These are phyloP conservation scores for Wickerhamiella allomyrinae DNA, from an alignment of 805 yeast genomes.

Conservation along the genomic window DNA sequence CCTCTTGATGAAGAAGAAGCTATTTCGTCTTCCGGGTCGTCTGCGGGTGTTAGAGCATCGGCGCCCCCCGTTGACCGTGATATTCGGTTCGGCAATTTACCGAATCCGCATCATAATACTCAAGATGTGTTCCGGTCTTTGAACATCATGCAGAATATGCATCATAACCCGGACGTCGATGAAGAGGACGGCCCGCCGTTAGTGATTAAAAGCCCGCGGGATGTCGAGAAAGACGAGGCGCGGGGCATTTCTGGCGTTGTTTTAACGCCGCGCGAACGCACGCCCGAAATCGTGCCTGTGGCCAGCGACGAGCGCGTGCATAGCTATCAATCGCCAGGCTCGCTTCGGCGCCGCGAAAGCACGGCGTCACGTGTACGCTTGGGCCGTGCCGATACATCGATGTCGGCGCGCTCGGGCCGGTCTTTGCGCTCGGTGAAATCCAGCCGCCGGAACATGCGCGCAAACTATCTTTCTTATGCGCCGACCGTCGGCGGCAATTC, in stretches of 20 bases:
- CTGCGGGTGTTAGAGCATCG: background rate
- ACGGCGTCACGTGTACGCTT: background rate
- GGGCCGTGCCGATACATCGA: background rate
- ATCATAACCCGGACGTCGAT: conserved; percentile 17
- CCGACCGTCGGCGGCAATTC: conserved; percentile 93
- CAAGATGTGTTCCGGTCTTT: conserved; percentile 75
- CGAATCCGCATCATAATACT: conserved; percentile 44
- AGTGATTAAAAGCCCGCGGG: conserved; percentile 65
- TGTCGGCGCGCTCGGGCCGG: background rate
- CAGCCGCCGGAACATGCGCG: conserved; percentile 18
- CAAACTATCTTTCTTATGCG: conserved; percentile 64
- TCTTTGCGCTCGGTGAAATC: background rate
- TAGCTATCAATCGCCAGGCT: background rate
- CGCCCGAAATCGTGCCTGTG: background rate
- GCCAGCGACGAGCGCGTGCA: background rate
- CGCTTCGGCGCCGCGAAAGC: background rate
- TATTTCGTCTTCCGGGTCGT: background rate
- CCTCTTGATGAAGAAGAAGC: background rate
- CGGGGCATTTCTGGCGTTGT: conserved; percentile 12
- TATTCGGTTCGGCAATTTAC: conserved; percentile 46
- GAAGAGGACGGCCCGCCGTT: conserved; percentile 64
- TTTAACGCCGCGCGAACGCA: background rate
- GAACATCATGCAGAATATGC: conserved; percentile 47
- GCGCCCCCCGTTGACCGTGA: conserved; percentile 14
- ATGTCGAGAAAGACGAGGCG: conserved; percentile 32